Evolutionary conservation across 1,284 basidiomycete species (phyloP), one percentile per base, ranked within the genome.

Genomic region (Pisolithus thermaeus): DNA sequence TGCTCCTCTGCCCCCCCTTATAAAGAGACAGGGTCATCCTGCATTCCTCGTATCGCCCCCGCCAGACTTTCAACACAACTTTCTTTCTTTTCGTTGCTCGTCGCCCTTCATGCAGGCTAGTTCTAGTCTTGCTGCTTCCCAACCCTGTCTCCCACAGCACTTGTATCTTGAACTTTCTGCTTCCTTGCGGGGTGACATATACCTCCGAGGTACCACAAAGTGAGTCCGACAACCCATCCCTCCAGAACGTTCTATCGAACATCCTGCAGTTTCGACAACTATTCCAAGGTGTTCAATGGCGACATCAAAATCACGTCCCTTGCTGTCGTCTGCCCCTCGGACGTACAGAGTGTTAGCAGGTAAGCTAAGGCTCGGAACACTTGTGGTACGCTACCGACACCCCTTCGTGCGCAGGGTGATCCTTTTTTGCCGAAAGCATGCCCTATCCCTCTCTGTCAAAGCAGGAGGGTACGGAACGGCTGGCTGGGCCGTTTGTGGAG

Each of bases 381-480:
- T 48, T 56, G 44, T 22, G 16, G 49, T 27, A n/a, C 38, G 25
- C 30, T 39, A 48, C 12, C 41, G 41, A 43, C 50, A 49, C 28
- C 30, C 53, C 51, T n/a, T 23, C 50, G 28, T 56, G 49, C 14
- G 11, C 55, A 90, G 87, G 57, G 73, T 81, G 52, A 67, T 92
- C 53, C 59, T 77, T 14, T 90, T 93, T 66, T 93, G 91, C 62
- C 65, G 62, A 18, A 77, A 79, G 49, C 75, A 92, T 60, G 65
- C 66, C 0, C 70, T 94, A 3, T 83, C 84, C n/a, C 79, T 85
- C 5, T 92, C 89, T n/a, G 76, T 92, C 60, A 92, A 90, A 66
- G 87, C 90, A 0, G 92, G 92, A 16, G 92, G 92, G 0, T 93
- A 87, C 63, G 92, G 90, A 7, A 93, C 89, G 3, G 90, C 86